These are phyloP conservation scores for Lipomyces kockii DNA, from an alignment of 805 yeast genomes.

Conservation along the genomic window DNA sequence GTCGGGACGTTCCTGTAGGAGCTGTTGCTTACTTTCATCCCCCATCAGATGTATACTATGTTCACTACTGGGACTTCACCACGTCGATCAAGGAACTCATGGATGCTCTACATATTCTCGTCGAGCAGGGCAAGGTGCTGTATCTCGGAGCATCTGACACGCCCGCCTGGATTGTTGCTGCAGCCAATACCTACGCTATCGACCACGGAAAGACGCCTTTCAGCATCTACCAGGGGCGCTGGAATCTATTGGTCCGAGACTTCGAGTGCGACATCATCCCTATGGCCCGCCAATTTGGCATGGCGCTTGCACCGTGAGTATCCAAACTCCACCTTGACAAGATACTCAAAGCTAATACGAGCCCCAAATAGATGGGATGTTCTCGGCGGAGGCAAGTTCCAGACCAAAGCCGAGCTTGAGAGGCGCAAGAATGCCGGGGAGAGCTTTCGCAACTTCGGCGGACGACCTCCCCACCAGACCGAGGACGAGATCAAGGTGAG, in stretches of 20 bases:
- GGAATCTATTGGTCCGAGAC: constrained; percentile 37
- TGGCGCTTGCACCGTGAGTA: constrained; percentile 19
- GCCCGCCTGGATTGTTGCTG: constrained; percentile 40
- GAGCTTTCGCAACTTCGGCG: not conserved
- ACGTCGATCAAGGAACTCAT: constrained; percentile 38
- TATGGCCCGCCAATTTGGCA: constrained; percentile 38
- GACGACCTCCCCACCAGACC: not conserved
- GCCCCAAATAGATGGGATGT: not conserved
- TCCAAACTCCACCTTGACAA: not conserved
- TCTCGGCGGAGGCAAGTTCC: constrained; percentile 7
- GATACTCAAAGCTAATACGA: too few species aligned
- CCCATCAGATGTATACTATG: constrained; percentile 17
- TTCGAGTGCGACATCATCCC: constrained; percentile 42
- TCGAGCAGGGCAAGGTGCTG: constrained; percentile 35
- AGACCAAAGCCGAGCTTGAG: not conserved
- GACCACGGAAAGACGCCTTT: constrained; percentile 38
- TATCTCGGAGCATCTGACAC: constrained; percentile 40
- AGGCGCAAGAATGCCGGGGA: not conserved
- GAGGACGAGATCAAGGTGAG: not conserved
- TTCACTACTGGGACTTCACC: constrained; percentile 37
- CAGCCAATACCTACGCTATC: constrained; percentile 30
- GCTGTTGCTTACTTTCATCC: not conserved
- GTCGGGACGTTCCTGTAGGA: too few species aligned
- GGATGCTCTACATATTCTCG: constrained; percentile 33
- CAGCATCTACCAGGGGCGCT: constrained; percentile 39